Base-by-base conservation (phyloP, 2,329 filamentous ascomycete species). In the Epichloe glyceriae region DNA sequence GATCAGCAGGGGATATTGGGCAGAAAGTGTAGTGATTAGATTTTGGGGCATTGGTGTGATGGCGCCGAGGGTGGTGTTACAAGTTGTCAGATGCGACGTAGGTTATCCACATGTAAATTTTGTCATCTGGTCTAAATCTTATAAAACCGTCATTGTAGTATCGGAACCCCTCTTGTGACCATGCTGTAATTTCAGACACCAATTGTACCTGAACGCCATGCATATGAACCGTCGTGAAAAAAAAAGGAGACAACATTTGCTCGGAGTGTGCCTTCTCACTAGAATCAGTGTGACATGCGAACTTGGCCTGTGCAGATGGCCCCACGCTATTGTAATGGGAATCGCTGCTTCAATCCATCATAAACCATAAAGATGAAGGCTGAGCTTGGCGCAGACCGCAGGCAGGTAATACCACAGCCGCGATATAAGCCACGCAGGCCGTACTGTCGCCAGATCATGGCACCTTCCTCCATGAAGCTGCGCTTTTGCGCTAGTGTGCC, bases 281-380 rank as follows among this genome's bases (percentile, higher is more conserved):
- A 22, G 20, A 22, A 22, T 22, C 20, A 22, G 20, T 22, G 20
- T 22, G 20, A 22, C 20, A 4, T 22, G 20, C 4, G 4, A 22
- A 22, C 4, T 4, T 22, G 10, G 8, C 30, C 30, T 30, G 8
- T 30, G 30, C 8, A 30, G 3, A 3, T 30, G 30, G 10, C 38
- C 38, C 38, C 2, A n/a, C 12, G 12, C 54, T 57, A 69, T 52
- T 70, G 67, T 57, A 79, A 59, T 35, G 78, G 73, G 61, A 93
- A 76, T 58, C 80, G 72, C 55, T 74, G 76, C 70, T 89, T 89
- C 66, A 98, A 67, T 14, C 83, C 85, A 68, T 97, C 93, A 64
- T 90, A 97, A 54, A 97, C 82, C 54, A 93, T 90, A 62, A 98
- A 98, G 54, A 98, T 98, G 62, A 97, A 89, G 7, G 93, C 93